phyloP scores from a whole-genome alignment of 257 asterid genomes.

The Penstemon newberryi region DNA sequence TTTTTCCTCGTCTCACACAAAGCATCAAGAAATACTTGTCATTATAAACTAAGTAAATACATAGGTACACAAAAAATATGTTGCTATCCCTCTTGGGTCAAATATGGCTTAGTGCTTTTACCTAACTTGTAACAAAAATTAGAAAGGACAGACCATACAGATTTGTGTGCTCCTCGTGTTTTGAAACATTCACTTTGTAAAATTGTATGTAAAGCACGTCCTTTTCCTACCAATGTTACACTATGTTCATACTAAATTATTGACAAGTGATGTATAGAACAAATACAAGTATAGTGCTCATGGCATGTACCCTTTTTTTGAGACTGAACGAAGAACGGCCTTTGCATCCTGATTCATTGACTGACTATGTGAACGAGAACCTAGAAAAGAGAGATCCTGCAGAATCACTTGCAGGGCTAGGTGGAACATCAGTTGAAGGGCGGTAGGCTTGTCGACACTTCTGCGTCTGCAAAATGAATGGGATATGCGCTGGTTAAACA shows the following conservation, averaged over 20 bases:
- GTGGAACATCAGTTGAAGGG: slow-evolving; percentile 49
- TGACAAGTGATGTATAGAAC: background rate
- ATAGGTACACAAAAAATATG: too few species aligned
- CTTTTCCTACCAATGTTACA: background rate
- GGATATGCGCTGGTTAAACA: background rate
- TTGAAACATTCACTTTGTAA: too few species aligned
- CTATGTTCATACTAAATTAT: background rate
- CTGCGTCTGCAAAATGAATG: slow-evolving; percentile 51
- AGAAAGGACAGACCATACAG: too few species aligned
- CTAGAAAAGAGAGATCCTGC: slow-evolving; percentile 78
- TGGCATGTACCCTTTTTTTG: background rate
- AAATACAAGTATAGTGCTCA: background rate
- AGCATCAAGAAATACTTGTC: too few species aligned
- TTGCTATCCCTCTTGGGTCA: too few species aligned
- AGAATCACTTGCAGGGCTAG: slow-evolving; percentile 70
- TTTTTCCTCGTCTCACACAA: too few species aligned
- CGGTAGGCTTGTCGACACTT: slow-evolving; percentile 90
- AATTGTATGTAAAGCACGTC: background rate
- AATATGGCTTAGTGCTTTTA: too few species aligned
- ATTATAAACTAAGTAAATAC: too few species aligned
- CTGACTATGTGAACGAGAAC: slow-evolving; percentile 68
- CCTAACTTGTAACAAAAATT: too few species aligned
- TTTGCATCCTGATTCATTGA: background rate
- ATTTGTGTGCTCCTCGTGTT: too few species aligned
- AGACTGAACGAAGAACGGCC: slow-evolving; percentile 1